phyloP scores from a whole-genome alignment of 805 yeast species.

The Limtongia smithiae region DNA sequence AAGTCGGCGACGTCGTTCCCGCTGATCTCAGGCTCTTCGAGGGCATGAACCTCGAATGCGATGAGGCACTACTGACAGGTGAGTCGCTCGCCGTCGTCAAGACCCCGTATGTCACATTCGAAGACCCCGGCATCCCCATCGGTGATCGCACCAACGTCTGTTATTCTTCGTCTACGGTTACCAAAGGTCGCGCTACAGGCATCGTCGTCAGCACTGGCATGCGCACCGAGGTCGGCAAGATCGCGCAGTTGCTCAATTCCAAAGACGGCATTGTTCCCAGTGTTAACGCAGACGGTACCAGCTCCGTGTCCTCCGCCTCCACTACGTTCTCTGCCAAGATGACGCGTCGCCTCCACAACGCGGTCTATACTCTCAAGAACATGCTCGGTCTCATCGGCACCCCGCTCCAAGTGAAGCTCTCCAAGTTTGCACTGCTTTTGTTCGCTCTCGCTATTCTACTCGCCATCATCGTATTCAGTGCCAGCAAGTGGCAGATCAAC shows the following conservation, averaged over 20 bases:
- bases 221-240: conserved; percentile 68
- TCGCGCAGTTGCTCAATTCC: conserved; percentile 44
- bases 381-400: conserved; percentile 52
- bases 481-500: conserved; percentile 52
- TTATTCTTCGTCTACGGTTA: conserved; percentile 61
- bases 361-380: conserved; percentile 3
- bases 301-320: conserved; percentile 6
- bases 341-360: neutral
- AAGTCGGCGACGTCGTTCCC: conserved; percentile 75
- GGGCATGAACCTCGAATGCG: conserved; percentile 63
- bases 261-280: neutral
- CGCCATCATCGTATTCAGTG: conserved; percentile 83
- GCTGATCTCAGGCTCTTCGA: conserved; percentile 63
- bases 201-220: conserved; percentile 65
- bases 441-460: conserved; percentile 75
- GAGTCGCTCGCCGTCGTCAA: conserved; percentile 63
- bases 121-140: conserved; percentile 47
- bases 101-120: conserved; percentile 44
- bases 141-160: conserved; percentile 75
- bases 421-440: conserved; percentile 71
- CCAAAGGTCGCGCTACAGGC: conserved; percentile 76
- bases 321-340: neutral
- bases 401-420: conserved; percentile 70
- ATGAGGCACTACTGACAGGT: conserved; percentile 64
- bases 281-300: neutral